These are phyloP conservation scores for Penicillium verhagenii DNA, from an alignment of 495 filamentous ascomycete species.

Conservation along the genomic window DNA sequence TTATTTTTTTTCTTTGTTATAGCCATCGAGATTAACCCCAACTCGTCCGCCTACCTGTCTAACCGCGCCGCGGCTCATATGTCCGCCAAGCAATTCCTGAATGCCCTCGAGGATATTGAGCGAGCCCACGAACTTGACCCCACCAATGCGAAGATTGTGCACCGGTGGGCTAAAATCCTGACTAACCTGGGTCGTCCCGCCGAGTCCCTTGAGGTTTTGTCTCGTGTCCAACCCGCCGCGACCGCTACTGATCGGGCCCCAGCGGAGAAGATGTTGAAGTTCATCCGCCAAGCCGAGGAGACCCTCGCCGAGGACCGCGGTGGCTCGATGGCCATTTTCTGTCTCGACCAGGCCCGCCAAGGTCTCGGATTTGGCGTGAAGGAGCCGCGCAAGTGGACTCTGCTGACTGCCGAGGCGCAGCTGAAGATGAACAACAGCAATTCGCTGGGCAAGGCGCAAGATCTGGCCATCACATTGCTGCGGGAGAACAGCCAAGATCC, in stretches of 20 bases:
- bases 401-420: conserved; percentile 92
- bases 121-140: conserved; percentile 78
- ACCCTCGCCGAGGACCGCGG: conserved; percentile 66
- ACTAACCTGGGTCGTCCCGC: conserved; percentile 79
- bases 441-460: conserved; percentile 85
- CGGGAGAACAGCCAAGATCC: conserved; percentile 86
- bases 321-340: conserved; percentile 89
- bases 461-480: conserved; percentile 82
- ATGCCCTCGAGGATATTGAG: conserved; percentile 83
- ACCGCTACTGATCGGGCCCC: conserved; percentile 78
- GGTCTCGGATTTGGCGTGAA: conserved; percentile 68
- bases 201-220: conserved; percentile 81
- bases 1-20: conserved; percentile 12
- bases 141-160: conserved; percentile 77
- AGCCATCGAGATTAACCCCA: conserved; percentile 73
- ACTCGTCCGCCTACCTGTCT: conserved; percentile 83
- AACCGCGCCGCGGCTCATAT: conserved; percentile 96
- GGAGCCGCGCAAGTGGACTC: conserved; percentile 85
- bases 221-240: conserved; percentile 59
- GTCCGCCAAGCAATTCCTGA: conserved; percentile 69
- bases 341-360: conserved; percentile 83
- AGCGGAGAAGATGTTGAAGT: conserved; percentile 78
- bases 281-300: conserved; percentile 78
- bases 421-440: conserved; percentile 90
- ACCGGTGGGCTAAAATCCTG: conserved; percentile 85